A percentile compares a stretch with the other conserved stretches of the same genome.
phyloP scores from a whole-genome alignment of 2,329 filamentous ascomycete species.

The Epichloe sp. region DNA sequence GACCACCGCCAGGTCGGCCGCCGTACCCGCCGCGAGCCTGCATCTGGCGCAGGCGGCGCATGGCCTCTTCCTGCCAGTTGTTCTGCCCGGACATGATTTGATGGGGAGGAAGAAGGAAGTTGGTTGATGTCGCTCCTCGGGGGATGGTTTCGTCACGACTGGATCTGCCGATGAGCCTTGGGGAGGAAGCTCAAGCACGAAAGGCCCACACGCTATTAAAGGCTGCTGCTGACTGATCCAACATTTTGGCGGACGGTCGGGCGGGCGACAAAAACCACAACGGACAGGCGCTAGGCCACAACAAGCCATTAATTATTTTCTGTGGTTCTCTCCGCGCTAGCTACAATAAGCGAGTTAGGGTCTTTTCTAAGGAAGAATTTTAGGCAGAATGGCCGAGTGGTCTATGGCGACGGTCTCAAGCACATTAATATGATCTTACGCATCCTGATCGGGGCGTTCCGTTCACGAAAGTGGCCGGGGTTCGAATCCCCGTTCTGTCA shows the following conservation, averaged over 20 bases:
- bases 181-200: not conserved
- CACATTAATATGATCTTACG: slow-evolving; percentile 9
- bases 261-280: too few species aligned
- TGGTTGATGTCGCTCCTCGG: not conserved
- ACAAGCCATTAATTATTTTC: not conserved
- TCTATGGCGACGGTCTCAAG: slow-evolving; percentile 14
- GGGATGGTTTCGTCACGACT: not conserved
- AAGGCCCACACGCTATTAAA: not conserved
- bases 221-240: slow-evolving; percentile 5
- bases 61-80: slow-evolving; percentile 36
- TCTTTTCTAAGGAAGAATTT: fast-evolving
- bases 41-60: slow-evolving; percentile 37
- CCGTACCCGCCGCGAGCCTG: slow-evolving; percentile 29
- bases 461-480: slow-evolving; percentile 15
- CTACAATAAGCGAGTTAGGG: not conserved
- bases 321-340: not conserved
- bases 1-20: slow-evolving; percentile 25
- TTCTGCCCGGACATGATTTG: slow-evolving; percentile 21
- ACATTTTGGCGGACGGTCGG: not conserved
- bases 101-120: not conserved
- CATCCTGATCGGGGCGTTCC: slow-evolving; percentile 10
- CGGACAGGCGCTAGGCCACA: not conserved
- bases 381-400: slow-evolving; percentile 13
- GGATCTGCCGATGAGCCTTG: not conserved
- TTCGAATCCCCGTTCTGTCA: slow-evolving; percentile 15